Evolutionary conservation across 1,139 yeast genomes (phyloP), one percentile per base, ranked within the genome.

Genomic region (Hemisphaericaspora xylofermentans): DNA sequence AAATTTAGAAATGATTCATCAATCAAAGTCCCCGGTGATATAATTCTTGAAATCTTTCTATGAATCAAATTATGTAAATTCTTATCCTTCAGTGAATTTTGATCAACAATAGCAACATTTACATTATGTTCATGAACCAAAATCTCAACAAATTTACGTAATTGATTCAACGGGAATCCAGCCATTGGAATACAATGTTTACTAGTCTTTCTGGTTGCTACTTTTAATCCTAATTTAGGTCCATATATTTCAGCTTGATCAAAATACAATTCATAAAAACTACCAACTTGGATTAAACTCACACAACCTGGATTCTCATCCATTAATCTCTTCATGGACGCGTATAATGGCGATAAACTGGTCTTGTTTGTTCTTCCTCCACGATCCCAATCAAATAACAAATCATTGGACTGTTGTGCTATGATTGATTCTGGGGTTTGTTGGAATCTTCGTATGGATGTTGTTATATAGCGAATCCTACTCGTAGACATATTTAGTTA

Each of bases 21-120:
- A 10, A 91, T 77, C 39, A 93, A 74, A 0, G 98, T 93, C 1
- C 99, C 98, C 0, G 98, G 97, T 0, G 97, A 84, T 1, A 93
- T 79, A 6, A 91, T 80, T 35, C 98, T 70, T 4, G 89, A 76
- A 0, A 94, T 79, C 30, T 85, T 81, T 33, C 99, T 68, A 41
- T 76, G 80, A 31, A 82, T 76, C 24, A 72, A 71, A 28, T 56
- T 60, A 25, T 59, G 61, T 9, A 54, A 50, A 7, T 53, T 45
- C 6, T 51, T 49, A 14, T 50, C 49, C 14, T 51, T 48, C 6
- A 61, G 52, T 1, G 69, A 63, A 43, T 67, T 75, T 56, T 89
- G 97, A 44, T 89, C 95, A 15, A 88, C 78, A 15, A 91, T 73
- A 0, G 93, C 96, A 0, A 89, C 97, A 39, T 82, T 84, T 36